Evolutionary conservation across 139 green algal species (phyloP).

Genomic region (Chlorella vulgaris): DNA sequence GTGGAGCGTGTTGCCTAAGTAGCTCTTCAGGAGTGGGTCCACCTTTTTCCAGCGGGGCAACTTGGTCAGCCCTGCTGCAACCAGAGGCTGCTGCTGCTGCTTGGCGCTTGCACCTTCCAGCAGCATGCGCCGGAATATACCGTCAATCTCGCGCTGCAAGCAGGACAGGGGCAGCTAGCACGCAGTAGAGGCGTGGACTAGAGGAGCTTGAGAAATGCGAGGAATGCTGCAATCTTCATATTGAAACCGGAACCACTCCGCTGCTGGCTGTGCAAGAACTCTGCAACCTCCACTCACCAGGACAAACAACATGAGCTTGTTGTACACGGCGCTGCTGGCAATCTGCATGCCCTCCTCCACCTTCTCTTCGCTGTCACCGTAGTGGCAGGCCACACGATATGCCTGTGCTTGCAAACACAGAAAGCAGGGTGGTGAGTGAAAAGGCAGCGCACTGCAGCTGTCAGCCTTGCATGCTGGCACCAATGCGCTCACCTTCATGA

Average conservation of each 20-base stretch:
- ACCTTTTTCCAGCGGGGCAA: conserved; percentile 72
- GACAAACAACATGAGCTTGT: conserved; percentile 88
- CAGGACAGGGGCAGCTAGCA: too few species aligned
- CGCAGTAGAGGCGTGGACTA: too few species aligned
- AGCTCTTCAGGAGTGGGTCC: conserved; percentile 86
- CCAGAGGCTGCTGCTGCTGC: conserved; percentile 2
- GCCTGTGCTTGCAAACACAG: conserved; percentile 49
- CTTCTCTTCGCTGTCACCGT: conserved; percentile 78
- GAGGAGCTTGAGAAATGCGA: too few species aligned
- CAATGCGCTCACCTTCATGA: conserved; percentile 56
- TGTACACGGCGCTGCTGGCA: conserved; percentile 78
- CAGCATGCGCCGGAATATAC: conserved; percentile 77
- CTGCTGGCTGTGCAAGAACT: too few species aligned
- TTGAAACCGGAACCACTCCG: too few species aligned
- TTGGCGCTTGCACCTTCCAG: conserved; percentile 33
- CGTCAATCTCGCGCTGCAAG: conserved; percentile 69
- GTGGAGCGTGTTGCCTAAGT: conserved; percentile 94
- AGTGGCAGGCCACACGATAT: conserved; percentile 88
- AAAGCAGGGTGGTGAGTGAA: background rate
- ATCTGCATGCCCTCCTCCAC: conserved; percentile 64
- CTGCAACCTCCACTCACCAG: conserved; percentile 52
- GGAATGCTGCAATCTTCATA: too few species aligned
- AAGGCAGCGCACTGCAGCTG: background rate
- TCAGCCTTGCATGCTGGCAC: too few species aligned
- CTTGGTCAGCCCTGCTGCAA: background rate